Evolutionary conservation across 345 rosid species (phyloP).

Genomic region (Erodium maritimum): DNA sequence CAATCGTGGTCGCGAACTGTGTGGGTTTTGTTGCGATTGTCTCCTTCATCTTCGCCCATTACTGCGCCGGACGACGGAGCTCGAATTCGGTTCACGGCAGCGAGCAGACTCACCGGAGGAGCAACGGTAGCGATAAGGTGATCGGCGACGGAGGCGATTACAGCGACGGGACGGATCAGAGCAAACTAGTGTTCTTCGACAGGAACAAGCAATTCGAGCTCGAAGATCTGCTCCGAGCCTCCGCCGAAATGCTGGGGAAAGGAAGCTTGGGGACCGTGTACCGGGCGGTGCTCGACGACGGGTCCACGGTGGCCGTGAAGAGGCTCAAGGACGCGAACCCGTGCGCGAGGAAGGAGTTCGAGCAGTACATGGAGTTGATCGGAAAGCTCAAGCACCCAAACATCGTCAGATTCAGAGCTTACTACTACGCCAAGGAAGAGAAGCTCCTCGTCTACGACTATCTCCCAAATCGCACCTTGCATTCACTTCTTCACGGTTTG

Average conservation of each 20-base stretch:
- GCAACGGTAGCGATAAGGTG: constrained; percentile 29
- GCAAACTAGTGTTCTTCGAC: constrained; percentile 74
- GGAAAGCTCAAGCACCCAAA: constrained; percentile 81
- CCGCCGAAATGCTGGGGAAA: constrained; percentile 97
- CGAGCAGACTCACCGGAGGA: constrained; percentile 31
- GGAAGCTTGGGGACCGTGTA: constrained; percentile 88
- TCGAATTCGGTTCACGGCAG: constrained; percentile 31
- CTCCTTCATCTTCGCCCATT: constrained; percentile 59
- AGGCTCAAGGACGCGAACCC: constrained; percentile 90
- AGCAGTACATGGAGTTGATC: constrained; percentile 82
- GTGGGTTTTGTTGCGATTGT: constrained; percentile 40
- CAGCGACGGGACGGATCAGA: constrained; percentile 69
- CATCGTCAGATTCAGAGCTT: constrained; percentile 67
- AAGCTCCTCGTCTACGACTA: constrained; percentile 88
- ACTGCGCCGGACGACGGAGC: constrained; percentile 39
- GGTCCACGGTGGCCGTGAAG: constrained; percentile 71
- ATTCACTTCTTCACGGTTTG: constrained; percentile 77
- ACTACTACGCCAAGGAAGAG: constrained; percentile 86
- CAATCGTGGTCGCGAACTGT: constrained; percentile 49
- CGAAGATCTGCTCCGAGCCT: constrained; percentile 74
- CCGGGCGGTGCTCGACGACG: constrained; percentile 78
- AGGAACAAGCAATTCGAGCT: constrained; percentile 69
- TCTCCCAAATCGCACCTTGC: constrained; percentile 77
- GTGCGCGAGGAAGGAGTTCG: constrained; percentile 78
- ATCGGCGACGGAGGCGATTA: constrained; percentile 27